Conservation (phyloP, 352 stramenopile genomes). For the Phytopythium helicoides region DNA sequence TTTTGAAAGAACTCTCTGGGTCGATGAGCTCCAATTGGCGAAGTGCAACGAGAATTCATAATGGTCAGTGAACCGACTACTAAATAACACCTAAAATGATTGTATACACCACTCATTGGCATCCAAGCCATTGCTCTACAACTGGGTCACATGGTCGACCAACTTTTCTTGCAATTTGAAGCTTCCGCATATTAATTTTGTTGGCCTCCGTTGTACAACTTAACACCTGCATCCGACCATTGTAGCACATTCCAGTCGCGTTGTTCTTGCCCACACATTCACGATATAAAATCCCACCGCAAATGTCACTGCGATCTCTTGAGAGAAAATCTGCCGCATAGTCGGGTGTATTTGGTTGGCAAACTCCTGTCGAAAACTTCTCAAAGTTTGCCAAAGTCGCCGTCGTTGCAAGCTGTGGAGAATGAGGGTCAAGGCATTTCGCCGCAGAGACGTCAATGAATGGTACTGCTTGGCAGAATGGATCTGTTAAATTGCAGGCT, state of each 20-base stretch:
- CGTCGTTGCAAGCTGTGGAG: conserved; percentile 5
- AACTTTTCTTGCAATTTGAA: not conserved
- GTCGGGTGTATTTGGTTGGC: conserved; percentile 14
- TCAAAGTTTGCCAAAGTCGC: conserved; percentile 8
- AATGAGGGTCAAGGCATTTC: conserved; percentile 9
- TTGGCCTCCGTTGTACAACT: not conserved
- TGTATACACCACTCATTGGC: not conserved
- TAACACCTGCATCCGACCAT: not conserved
- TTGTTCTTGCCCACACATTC: conserved; percentile 9
- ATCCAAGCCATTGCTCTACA: not conserved
- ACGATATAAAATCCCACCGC: conserved; percentile 12
- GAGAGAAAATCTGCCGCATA: conserved; percentile 19
- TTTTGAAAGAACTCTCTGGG: too few species aligned
- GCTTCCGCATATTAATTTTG: not conserved
- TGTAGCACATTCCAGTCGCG: conserved; percentile 15
- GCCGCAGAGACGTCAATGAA: conserved; percentile 9
- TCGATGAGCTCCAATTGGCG: too few species aligned
- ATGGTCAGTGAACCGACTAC: too few species aligned
- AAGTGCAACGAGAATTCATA: too few species aligned
- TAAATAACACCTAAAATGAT: too few species aligned
- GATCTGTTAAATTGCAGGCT: conserved; percentile 17
- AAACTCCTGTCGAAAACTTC: conserved; percentile 9
- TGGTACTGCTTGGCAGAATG: conserved; percentile 12
- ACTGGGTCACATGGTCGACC: not conserved
- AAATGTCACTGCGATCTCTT: conserved; percentile 15